phyloP scores from a whole-genome alignment of 208 protist genomes.

The Crithidia brevicula region DNA sequence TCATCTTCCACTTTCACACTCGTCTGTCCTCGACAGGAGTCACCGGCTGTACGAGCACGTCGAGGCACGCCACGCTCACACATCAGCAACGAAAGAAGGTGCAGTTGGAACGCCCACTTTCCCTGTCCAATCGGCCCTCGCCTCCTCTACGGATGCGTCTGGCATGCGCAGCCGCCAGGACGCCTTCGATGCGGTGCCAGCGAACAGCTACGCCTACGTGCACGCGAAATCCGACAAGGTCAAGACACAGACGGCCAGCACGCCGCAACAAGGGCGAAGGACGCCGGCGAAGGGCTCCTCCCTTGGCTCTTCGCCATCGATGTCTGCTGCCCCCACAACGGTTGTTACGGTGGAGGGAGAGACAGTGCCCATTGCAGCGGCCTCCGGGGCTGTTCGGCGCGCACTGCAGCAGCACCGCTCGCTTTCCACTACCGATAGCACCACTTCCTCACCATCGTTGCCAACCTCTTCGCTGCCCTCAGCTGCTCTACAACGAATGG shows the following conservation, averaged over 20 bases:
- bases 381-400: constrained; percentile 17
- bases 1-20: no score
- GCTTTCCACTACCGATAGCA: background rate
- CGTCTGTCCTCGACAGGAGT: no score
- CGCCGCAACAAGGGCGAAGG: no score
- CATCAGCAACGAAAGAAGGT: no score
- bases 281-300: no score
- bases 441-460: background rate
- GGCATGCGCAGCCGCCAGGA: background rate
- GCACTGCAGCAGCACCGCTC: constrained; percentile 7
- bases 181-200: background rate
- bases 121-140: background rate
- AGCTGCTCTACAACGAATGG: background rate
- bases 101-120: background rate
- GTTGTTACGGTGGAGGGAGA: constrained; percentile 22
- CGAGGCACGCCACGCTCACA: no score
- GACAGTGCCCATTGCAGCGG: constrained; percentile 2
- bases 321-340: no score
- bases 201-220: constrained; percentile 24
- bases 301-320: no score
- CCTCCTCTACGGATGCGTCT: background rate
- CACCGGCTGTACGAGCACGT: no score
- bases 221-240: background rate
- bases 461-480: background rate
- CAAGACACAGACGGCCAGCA: background rate